Percentiles rank a stretch among this genome's conserved stretches.
These are phyloP conservation scores for Saturnispora silvae DNA, from an alignment of 805 yeast species.

Conservation along the genomic window DNA sequence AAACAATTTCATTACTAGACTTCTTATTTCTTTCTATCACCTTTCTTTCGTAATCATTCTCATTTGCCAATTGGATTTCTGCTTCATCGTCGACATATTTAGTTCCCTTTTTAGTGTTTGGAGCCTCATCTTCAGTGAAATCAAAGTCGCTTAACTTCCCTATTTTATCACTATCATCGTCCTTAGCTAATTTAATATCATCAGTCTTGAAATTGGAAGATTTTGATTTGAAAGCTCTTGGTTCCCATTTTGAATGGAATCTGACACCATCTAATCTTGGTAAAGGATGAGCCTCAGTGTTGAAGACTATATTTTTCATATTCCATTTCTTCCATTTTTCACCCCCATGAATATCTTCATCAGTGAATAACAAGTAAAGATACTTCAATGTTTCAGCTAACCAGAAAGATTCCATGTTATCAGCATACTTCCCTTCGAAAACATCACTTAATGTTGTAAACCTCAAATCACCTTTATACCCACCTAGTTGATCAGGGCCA, in stretches of 20 bases:
- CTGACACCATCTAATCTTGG: constrained; percentile 51
- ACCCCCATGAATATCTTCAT: constrained; percentile 20
- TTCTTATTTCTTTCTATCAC: constrained; percentile 14
- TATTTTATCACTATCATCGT: background rate
- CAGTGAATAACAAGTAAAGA: constrained; percentile 68
- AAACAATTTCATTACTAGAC: constrained; percentile 18
- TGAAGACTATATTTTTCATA: constrained; percentile 62
- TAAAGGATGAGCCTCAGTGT: constrained; percentile 90
- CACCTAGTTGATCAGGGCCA: constrained; percentile 13
- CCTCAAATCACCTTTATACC: constrained; percentile 33
- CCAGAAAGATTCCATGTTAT: constrained; percentile 91
- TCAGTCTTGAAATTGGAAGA: background rate
- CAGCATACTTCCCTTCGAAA: constrained; percentile 25
- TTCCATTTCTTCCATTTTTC: constrained; percentile 42
- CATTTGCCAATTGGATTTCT: too few species aligned
- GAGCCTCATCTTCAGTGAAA: constrained; percentile 1
- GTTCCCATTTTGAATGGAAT: constrained; percentile 55
- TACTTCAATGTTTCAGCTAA: constrained; percentile 87
- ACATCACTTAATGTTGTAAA: constrained; percentile 55
- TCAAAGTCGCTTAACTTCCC: constrained; percentile 2
- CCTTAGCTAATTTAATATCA: background rate
- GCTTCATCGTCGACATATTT: background rate
- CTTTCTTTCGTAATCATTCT: background rate
- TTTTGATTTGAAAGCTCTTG: constrained; percentile 15
- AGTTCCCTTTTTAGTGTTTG: background rate